Conservation (phyloP, 257 asterid species). For the Leptodermis oblonga region DNA sequence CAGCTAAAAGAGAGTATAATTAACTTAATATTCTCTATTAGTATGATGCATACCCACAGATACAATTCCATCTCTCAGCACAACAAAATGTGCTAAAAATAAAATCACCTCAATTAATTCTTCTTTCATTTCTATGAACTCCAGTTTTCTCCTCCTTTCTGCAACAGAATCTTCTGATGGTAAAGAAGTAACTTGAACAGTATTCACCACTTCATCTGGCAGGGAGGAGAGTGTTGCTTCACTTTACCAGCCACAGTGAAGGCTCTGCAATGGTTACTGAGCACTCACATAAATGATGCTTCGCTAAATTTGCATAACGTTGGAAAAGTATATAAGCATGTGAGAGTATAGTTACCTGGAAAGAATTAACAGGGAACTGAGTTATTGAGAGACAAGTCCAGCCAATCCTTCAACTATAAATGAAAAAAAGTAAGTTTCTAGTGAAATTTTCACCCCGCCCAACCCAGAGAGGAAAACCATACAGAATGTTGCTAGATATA, state of each 20-base stretch:
- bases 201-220: constrained; percentile 94
- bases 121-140: constrained; percentile 86
- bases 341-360: constrained; percentile 51
- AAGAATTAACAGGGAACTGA: constrained; percentile 81
- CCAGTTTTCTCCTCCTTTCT: constrained; percentile 88
- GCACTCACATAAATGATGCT: constrained; percentile 18
- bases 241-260: constrained; percentile 69
- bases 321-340: not conserved
- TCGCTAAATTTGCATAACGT: constrained; percentile 13
- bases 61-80: not conserved
- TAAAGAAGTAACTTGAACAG: constrained; percentile 70
- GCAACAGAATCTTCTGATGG: constrained; percentile 85
- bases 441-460: not conserved
- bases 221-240: constrained; percentile 85
- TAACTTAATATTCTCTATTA: not conserved
- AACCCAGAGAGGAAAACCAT: not conserved
- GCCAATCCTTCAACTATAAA: constrained; percentile 80
- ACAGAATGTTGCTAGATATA: not conserved
- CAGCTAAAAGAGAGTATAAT: not conserved
- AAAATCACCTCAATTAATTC: constrained; percentile 84
- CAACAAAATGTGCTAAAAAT: not conserved
- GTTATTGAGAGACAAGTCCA: constrained; percentile 82
- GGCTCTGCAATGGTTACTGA: constrained; percentile 46
- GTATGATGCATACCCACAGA: not conserved
- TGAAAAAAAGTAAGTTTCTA: not conserved